Evolutionary conservation across 176 grass and related monocot species (phyloP), one percentile per base, ranked within the genome.

Genomic region (Hordeum vulgare): DNA sequence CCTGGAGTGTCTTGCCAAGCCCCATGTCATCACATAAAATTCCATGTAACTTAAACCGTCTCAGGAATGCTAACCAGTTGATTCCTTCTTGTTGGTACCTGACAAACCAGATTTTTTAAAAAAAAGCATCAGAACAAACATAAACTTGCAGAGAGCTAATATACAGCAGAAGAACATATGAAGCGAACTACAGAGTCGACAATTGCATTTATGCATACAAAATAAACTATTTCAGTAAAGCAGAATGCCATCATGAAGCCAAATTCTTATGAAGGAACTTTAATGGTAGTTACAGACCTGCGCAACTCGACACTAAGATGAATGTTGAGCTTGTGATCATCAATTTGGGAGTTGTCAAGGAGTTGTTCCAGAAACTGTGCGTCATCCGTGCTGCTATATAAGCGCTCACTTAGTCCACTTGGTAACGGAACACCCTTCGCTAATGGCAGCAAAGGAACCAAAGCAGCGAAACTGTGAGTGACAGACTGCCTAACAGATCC

Each of bases 11-110:
- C 89, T 99, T 99, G 71, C 96, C 96, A 31, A 99, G 89, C 34
- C 96, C 96, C 96, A 99, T 99, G 78, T 99, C 96, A 88, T 99
- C 96, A 87, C 96, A 99, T 81, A 99, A 89, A 88, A 99, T 99
- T 87, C 96, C 96, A 78, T 99, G 96, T 58, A 99, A 80, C 79
- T 99, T 99, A 80, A 99, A 99, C 35, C 93, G 85, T 71, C 86
- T 94, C 61, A 99, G 81, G 84, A 99, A 99, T 84, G 93, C 89
- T 49, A 99, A 82, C 96, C 96, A 99, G 83, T 99, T 99, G 34
- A 99, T 96, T 39, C 96, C 96, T 89, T 99, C 96, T 90, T 99
- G 96, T 66, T 99, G 96, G 86, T 99, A 99, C 91, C 96, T 99
- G 73, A 40, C 82, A 64, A 90, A 75, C 4, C 26, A 84, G 17